Conservation (phyloP, 257 asterid species). For the Fraxinus pennsylvanica region DNA sequence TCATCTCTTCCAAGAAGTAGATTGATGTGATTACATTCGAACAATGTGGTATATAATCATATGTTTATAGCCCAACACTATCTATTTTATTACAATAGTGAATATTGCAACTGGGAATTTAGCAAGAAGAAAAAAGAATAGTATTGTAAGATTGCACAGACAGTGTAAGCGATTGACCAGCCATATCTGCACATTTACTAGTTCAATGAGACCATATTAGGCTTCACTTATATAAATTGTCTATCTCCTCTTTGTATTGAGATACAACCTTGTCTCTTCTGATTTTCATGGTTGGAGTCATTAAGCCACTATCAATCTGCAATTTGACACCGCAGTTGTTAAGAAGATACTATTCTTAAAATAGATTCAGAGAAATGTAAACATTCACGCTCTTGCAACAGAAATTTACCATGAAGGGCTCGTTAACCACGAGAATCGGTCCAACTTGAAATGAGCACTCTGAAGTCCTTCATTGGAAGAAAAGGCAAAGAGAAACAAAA, state of each 20-base stretch:
- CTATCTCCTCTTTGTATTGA: conserved; percentile 64
- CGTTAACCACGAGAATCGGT: conserved; percentile 67
- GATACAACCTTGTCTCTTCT: conserved; percentile 71
- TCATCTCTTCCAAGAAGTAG: background rate
- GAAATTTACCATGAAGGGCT: conserved; percentile 75
- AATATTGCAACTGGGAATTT: background rate
- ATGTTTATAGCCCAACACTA: no score
- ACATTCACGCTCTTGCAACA: background rate
- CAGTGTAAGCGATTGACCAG: background rate
- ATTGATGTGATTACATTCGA: no score
- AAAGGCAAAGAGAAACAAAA: background rate
- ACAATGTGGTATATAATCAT: background rate
- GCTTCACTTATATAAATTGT: conserved; percentile 51
- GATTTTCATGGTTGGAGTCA: conserved; percentile 96
- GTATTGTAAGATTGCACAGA: background rate
- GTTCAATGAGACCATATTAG: no score
- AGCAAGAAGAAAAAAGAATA: no score
- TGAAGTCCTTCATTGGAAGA: conserved; percentile 59
- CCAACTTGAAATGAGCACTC: conserved; percentile 84
- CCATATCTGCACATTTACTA: background rate
- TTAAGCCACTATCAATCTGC: conserved; percentile 83
- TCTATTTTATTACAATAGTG: no score
- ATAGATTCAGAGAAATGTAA: background rate
- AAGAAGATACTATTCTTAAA: background rate
- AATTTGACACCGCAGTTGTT: conserved; percentile 10